phyloP scores from a whole-genome alignment of 2,329 filamentous ascomycete genomes.

The Dothidotthia symphoricarpi region DNA sequence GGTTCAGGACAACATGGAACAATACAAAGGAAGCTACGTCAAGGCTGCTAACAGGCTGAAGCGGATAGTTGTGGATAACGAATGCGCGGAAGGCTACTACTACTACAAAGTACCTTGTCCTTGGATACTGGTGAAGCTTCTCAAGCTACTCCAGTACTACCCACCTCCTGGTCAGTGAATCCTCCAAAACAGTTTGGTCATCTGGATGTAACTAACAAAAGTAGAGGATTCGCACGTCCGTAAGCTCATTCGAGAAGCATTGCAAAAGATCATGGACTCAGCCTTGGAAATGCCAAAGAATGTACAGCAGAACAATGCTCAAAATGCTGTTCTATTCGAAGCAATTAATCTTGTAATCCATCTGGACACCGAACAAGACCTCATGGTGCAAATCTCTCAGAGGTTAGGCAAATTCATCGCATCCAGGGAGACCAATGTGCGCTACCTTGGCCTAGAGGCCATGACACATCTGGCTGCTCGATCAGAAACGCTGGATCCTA shows the following conservation, averaged over 20 bases:
- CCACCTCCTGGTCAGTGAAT: constrained; percentile 71
- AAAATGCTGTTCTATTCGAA: constrained; percentile 96
- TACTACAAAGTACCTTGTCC: constrained; percentile 99
- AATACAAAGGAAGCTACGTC: constrained; percentile 90
- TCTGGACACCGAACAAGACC: constrained; percentile 85
- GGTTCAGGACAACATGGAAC: constrained; percentile 89
- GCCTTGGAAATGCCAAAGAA: constrained; percentile 96
- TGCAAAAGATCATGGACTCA: constrained; percentile 86
- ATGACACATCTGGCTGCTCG: constrained; percentile 97
- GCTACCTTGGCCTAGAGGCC: constrained; percentile 91
- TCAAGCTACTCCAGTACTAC: constrained; percentile 92
- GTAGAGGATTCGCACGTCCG: constrained; percentile 88
- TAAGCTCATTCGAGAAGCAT: constrained; percentile 84
- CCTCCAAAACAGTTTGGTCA: not conserved
- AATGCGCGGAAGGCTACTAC: constrained; percentile 86
- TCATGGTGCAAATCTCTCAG: constrained; percentile 95
- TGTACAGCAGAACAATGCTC: constrained; percentile 98
- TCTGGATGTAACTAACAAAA: constrained; percentile 23
- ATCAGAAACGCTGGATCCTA: constrained; percentile 90
- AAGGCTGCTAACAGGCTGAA: constrained; percentile 90
- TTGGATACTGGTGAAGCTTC: constrained; percentile 94
- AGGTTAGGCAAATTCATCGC: constrained; percentile 93
- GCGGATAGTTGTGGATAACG: constrained; percentile 84
- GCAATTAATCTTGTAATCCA: constrained; percentile 99
- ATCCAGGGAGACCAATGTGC: constrained; percentile 93